These are phyloP conservation scores for Candida mesenterica DNA, from an alignment of 1,139 yeast species.

Conservation along the genomic window DNA sequence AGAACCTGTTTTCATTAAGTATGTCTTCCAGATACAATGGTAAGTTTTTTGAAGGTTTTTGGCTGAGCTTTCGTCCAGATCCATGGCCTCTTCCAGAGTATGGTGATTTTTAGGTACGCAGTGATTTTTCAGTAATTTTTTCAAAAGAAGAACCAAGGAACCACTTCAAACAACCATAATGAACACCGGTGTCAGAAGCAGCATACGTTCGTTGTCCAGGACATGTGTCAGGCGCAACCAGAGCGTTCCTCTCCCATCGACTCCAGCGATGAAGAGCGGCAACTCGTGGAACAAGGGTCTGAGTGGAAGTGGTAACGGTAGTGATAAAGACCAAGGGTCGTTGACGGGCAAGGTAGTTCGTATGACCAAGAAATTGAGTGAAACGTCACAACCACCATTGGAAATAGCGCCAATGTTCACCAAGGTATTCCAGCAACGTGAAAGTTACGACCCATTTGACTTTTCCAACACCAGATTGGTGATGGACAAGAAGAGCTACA, in stretches of 20 bases:
- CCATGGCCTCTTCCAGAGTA: too few relatives aligned
- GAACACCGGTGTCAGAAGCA: conserved; percentile 4
- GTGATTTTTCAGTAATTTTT: too few relatives aligned
- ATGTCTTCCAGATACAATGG: too few relatives aligned
- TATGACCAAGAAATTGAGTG: conserved; percentile 31
- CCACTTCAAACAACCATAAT: background rate
- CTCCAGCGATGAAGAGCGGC: conserved; percentile 34
- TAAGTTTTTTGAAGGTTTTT: too few relatives aligned
- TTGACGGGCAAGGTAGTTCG: conserved; percentile 26
- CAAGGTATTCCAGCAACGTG: conserved; percentile 41
- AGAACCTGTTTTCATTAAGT: too few relatives aligned
- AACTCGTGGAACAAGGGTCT: conserved; percentile 27
- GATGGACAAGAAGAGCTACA: conserved; percentile 31
- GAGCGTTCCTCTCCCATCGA: conserved; percentile 22
- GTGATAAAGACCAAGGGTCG: conserved; percentile 7
- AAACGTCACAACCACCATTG: conserved; percentile 25
- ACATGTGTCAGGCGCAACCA: conserved; percentile 6
- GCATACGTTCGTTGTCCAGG: conserved; percentile 8
- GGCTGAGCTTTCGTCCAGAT: too few relatives aligned
- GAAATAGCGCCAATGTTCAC: conserved; percentile 33
- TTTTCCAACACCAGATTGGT: conserved; percentile 56
- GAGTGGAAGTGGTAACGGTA: conserved; percentile 10
- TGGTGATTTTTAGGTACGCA: too few relatives aligned
- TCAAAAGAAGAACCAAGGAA: too few relatives aligned
- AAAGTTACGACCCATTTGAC: conserved; percentile 72